These are phyloP conservation scores for Teunomyces funiuensis DNA, from an alignment of 805 yeast genomes.

Conservation along the genomic window DNA sequence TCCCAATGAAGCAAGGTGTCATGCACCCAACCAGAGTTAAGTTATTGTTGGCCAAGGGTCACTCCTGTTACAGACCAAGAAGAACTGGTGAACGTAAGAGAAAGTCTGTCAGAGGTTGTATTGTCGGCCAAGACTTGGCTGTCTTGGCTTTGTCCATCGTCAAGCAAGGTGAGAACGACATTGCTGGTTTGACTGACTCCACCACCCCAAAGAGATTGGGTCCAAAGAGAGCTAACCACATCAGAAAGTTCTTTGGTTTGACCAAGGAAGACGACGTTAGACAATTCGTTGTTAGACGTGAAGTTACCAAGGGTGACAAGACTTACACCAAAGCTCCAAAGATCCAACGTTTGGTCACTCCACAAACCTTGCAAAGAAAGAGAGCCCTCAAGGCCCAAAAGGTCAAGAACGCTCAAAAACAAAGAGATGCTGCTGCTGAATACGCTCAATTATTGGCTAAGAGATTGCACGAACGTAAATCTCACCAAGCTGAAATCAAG, in stretches of 20 bases:
- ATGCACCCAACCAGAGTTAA: conserved; percentile 99
- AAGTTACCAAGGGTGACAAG: conserved; percentile 96
- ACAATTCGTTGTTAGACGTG: conserved; percentile 94
- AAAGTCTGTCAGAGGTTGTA: conserved; percentile 99
- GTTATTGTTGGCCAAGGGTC: conserved; percentile 88
- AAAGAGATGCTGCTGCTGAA: conserved; percentile 99
- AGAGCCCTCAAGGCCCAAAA: conserved; percentile 92
- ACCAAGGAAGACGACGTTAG: conserved; percentile 87
- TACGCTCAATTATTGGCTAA: conserved; percentile 98
- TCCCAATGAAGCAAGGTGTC: conserved; percentile 99
- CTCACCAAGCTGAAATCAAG: conserved; percentile 96
- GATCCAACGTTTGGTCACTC: conserved; percentile 99
- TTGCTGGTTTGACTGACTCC: conserved; percentile 92
- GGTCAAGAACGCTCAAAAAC: conserved; percentile 95
- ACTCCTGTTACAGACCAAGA: conserved; percentile 99
- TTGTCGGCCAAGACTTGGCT: conserved; percentile 95
- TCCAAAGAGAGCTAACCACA: conserved; percentile 99
- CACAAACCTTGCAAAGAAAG: conserved; percentile 99
- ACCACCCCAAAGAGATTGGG: conserved; percentile 99
- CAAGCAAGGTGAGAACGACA: conserved; percentile 96
- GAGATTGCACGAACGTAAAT: conserved; percentile 97
- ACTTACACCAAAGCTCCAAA: conserved; percentile 99
- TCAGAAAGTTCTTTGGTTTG: conserved; percentile 99
- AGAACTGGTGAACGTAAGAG: conserved; percentile 99
- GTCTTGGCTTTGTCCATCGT: conserved; percentile 89